These are phyloP conservation scores for Eucalyptus erythrocorys DNA, from an alignment of 345 rosid genomes.

Conservation along the genomic window DNA sequence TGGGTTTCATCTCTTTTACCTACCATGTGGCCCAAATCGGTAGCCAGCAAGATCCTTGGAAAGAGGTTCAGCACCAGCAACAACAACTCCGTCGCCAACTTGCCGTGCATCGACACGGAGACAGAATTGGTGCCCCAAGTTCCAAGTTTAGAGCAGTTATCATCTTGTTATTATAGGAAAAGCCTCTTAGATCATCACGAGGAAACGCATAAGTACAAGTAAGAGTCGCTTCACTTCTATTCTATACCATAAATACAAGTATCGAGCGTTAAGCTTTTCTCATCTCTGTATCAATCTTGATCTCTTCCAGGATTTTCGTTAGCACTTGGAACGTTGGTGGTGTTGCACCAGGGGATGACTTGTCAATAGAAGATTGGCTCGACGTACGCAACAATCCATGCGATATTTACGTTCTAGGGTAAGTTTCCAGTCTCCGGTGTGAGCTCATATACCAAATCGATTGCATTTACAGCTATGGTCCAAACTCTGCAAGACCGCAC, in stretches of 20 bases:
- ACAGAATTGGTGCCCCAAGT: background rate
- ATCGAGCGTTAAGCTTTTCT: background rate
- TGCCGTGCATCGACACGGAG: background rate
- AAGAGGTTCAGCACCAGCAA: background rate
- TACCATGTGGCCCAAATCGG: background rate
- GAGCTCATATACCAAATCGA: background rate
- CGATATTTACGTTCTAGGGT: background rate
- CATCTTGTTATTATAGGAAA: background rate
- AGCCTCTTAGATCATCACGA: background rate
- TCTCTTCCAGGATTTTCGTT: background rate
- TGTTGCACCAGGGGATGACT: background rate
- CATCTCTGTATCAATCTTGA: background rate
- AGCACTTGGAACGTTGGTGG: background rate
- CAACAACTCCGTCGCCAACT: background rate
- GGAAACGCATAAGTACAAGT: background rate
- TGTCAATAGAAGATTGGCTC: background rate
- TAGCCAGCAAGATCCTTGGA: background rate
- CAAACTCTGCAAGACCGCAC: background rate
- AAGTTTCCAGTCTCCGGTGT: background rate
- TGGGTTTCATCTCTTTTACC: background rate
- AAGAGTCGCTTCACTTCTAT: background rate
- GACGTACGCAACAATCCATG: background rate
- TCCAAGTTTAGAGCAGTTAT: background rate
- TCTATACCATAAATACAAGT: background rate
- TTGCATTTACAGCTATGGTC: background rate